Evolutionary conservation across 2,329 filamentous ascomycete species (phyloP), one percentile per base, ranked within the genome.

Genomic region (Penicillium glabrum): DNA sequence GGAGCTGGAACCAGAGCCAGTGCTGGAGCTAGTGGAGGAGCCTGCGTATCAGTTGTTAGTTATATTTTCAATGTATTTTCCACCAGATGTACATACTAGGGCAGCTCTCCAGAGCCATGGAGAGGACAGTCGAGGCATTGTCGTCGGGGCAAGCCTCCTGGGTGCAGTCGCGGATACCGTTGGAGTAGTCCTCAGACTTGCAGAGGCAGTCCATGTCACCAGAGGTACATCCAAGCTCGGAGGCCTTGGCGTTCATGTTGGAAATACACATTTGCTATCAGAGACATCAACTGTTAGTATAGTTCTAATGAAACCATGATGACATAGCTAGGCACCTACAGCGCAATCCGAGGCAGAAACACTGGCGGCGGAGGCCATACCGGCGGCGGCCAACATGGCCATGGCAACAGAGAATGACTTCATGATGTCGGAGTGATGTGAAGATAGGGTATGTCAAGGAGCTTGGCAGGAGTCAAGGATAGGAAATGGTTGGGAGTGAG

Each of bases 91-190:
- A 64, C 65, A 53, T 67, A 67, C 64, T 61, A 56, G 70, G 67
- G 63, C 77, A 79, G 56, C 73, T 67, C 24, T 58, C 57, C n/a
- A 70, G 58, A 41, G 73, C 77, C 47, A 68, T 71, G 2, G 62
- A 37, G 35, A 75, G 60, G 46, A 77, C 73, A 14, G 62, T 46
- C 47, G 59, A 53, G 11, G 73, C 58, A 56, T 78, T 68, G 24
- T 75, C 73, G 14, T 59, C 64, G 44, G 75, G 74, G 66, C 79
- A 81, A 33, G 77, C 74, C 65, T 79, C 58, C 16, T 61, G 46
- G 41, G 75, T 75, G 71, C 79, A 81, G 67, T 81, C 79, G 37
- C 73, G 76, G 47, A 81, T 70, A 56, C 79, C 79, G 58, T 69
- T 75, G 29, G 64, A 56, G 65, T 80, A 80, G 71, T 81, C 60